These are phyloP conservation scores for Lactuca sativa DNA, from an alignment of 129 eudicot species.

Conservation along the genomic window DNA sequence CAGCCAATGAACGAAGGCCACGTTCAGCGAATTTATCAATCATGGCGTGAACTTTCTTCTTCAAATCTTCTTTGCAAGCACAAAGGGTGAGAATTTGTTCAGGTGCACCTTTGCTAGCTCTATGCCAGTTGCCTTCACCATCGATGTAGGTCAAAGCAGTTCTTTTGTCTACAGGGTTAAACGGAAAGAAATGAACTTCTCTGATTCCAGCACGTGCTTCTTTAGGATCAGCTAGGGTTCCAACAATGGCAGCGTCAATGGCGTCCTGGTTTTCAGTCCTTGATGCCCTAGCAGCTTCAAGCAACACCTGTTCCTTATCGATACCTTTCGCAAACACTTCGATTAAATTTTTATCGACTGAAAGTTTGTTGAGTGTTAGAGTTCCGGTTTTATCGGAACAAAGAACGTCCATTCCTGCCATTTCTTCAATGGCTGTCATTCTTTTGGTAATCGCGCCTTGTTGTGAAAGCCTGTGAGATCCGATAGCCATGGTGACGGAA, in stretches of 20 bases:
- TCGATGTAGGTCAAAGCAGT: constrained; percentile 75
- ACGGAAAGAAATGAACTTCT: constrained; percentile 71
- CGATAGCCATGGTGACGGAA: constrained; percentile 82
- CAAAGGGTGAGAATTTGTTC: constrained; percentile 63
- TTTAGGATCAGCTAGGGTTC: constrained; percentile 75
- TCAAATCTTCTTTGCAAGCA: constrained; percentile 56
- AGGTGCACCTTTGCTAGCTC: constrained; percentile 86
- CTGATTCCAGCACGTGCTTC: constrained; percentile 76
- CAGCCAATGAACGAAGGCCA: constrained; percentile 73
- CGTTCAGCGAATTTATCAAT: constrained; percentile 72
- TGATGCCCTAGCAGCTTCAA: constrained; percentile 74
- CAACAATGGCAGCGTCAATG: constrained; percentile 73
- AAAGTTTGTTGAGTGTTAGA: constrained; percentile 59
- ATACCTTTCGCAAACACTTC: constrained; percentile 69
- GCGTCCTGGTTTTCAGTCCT: constrained; percentile 76
- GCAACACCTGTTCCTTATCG: constrained; percentile 58
- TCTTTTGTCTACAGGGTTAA: constrained; percentile 79
- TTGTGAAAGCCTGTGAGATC: constrained; percentile 67
- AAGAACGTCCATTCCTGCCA: constrained; percentile 75
- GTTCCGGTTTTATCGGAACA: constrained; percentile 82
- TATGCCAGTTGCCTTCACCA: constrained; percentile 55
- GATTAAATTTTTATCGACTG: constrained; percentile 56
- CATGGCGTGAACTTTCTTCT: constrained; percentile 55
- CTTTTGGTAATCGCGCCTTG: constrained; percentile 83
- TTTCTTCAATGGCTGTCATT: constrained; percentile 81